Conservation (phyloP, 495 filamentous ascomycete genomes). For the Rostrohypoxylon terebratum region DNA sequence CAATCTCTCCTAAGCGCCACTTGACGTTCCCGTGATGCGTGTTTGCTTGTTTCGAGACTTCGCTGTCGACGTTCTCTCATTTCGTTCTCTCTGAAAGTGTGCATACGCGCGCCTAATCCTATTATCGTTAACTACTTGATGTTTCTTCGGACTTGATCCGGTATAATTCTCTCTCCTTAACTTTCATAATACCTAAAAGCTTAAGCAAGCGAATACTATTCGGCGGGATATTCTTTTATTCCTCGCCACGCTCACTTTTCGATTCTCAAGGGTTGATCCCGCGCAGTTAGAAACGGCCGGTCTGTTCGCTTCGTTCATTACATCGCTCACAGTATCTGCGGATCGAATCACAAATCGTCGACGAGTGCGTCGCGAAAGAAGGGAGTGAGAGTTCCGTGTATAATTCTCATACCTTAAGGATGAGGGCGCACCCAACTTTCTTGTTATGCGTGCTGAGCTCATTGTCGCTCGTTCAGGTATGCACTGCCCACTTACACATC, state of each 20-base stretch:
- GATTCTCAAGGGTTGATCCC: conserved; percentile 47
- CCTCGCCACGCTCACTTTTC: conserved; percentile 19
- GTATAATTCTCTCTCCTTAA: conserved; percentile 52
- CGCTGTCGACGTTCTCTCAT: conserved; percentile 38
- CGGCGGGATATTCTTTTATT: neutral
- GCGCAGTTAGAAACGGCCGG: conserved; percentile 53
- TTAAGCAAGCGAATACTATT: conserved; percentile 15
- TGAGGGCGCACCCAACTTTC: conserved; percentile 52
- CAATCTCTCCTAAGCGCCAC: conserved; percentile 40
- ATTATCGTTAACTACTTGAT: conserved; percentile 12
- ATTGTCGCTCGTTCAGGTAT: conserved; percentile 56
- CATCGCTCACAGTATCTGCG: conserved; percentile 4
- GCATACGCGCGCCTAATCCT: conserved; percentile 33
- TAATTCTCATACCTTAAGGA: conserved; percentile 47
- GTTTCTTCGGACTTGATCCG: conserved; percentile 37
- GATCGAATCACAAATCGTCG: conserved; percentile 5
- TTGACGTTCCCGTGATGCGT: conserved; percentile 43
- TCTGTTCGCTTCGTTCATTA: conserved; percentile 45
- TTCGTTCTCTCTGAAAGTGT: conserved; percentile 26
- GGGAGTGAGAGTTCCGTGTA: conserved; percentile 32
- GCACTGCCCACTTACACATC: conserved; percentile 19
- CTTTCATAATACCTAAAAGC: conserved; percentile 37
- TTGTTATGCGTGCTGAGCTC: conserved; percentile 52
- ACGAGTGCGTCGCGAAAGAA: conserved; percentile 27
- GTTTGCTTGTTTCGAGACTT: conserved; percentile 39